A percentile compares a stretch with the other conserved stretches of the same genome.
These are phyloP conservation scores for Phytophthora sp. DNA, from an alignment of 352 stramenopile genomes.

Conservation along the genomic window DNA sequence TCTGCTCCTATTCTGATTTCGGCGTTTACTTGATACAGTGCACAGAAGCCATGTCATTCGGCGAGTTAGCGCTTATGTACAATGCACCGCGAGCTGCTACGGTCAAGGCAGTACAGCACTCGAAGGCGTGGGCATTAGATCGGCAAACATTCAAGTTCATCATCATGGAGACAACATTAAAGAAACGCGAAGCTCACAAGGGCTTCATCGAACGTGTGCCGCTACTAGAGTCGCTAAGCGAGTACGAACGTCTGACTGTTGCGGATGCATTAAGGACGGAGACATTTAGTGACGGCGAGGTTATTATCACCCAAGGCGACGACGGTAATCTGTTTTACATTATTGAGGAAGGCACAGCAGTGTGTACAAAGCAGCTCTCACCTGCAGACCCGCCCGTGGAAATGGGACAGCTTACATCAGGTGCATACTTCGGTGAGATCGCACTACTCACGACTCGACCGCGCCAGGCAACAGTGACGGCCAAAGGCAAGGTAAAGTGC, in stretches of 20 bases:
- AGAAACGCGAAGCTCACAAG: constrained; percentile 88
- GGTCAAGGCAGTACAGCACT: constrained; percentile 90
- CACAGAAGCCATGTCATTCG: constrained; percentile 93
- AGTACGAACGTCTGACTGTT: constrained; percentile 91
- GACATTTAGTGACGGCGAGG: constrained; percentile 86
- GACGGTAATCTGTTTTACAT: constrained; percentile 92
- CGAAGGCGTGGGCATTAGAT: constrained; percentile 93
- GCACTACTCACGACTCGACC: constrained; percentile 94
- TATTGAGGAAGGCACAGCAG: constrained; percentile 83
- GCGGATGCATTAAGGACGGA: constrained; percentile 84
- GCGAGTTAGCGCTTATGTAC: constrained; percentile 98
- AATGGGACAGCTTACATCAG: constrained; percentile 90
- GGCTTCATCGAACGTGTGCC: constrained; percentile 90
- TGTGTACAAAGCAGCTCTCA: constrained; percentile 86
- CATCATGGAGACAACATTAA: constrained; percentile 92
- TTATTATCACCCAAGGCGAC: constrained; percentile 92
- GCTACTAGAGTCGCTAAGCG: constrained; percentile 90
- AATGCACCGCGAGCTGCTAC: constrained; percentile 95
- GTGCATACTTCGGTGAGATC: constrained; percentile 97
- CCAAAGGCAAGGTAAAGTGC: constrained; percentile 87
- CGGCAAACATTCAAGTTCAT: constrained; percentile 92
- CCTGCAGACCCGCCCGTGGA: constrained; percentile 69
- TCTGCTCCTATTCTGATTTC: constrained; percentile 1
- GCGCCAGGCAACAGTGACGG: constrained; percentile 89
- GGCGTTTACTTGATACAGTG: constrained; percentile 45